Percentiles rank a stretch among this genome's conserved stretches.
These are phyloP conservation scores for Penicillium verrucosum DNA, from an alignment of 2,329 filamentous ascomycete genomes.

Conservation along the genomic window DNA sequence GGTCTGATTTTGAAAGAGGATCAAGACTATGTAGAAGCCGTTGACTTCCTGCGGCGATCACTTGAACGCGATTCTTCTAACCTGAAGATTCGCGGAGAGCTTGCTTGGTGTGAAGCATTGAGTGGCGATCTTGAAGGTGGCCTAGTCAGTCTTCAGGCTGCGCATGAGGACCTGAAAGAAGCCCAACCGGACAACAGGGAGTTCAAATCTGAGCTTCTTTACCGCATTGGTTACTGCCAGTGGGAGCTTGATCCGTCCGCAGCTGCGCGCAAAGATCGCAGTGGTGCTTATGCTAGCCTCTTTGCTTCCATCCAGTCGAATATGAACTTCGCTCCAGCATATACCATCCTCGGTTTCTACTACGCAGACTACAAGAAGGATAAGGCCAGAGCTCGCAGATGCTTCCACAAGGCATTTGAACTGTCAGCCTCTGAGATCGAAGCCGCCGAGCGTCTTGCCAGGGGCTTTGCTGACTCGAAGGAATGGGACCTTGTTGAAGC, in stretches of 20 bases:
- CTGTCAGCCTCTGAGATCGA: slow-evolving; percentile 80
- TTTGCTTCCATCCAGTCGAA: slow-evolving; percentile 80
- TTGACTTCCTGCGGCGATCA: slow-evolving; percentile 75
- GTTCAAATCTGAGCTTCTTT: slow-evolving; percentile 79
- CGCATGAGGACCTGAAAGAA: slow-evolving; percentile 62
- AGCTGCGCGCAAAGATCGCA: slow-evolving; percentile 72
- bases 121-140: slow-evolving; percentile 71
- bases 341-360: slow-evolving; percentile 84
- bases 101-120: slow-evolving; percentile 87
- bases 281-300: slow-evolving; percentile 79
- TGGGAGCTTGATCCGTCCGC: slow-evolving; percentile 79
- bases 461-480: slow-evolving; percentile 79
- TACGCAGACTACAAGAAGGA: slow-evolving; percentile 90
- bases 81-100: slow-evolving; percentile 75
- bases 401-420: slow-evolving; percentile 95
- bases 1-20: slow-evolving; percentile 92
- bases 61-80: slow-evolving; percentile 70
- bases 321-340: slow-evolving; percentile 82
- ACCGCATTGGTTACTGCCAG: slow-evolving; percentile 79
- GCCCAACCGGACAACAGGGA: slow-evolving; percentile 61
- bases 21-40: slow-evolving; percentile 78
- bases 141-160: slow-evolving; percentile 66
- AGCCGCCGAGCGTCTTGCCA: slow-evolving; percentile 82
- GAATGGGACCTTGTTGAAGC: slow-evolving; percentile 98
- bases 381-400: slow-evolving; percentile 79